Evolutionary conservation across 2,329 filamentous ascomycete species (phyloP).

Genomic region (Penicillium sp.): DNA sequence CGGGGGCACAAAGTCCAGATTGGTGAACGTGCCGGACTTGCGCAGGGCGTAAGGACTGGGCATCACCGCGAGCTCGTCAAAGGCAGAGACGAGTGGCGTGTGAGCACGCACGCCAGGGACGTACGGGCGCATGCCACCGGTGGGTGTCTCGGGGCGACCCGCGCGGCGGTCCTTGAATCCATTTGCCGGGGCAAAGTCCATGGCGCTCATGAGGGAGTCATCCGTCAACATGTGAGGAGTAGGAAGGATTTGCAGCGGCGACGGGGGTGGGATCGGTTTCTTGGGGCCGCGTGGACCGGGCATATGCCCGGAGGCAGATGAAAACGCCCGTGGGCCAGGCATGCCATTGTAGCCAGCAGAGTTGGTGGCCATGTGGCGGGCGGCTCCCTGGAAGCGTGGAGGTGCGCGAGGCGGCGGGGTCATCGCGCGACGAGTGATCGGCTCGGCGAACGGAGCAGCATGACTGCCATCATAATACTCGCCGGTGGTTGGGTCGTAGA

Average conservation of each 20-base stretch:
- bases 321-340: constrained; percentile 60
- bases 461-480: constrained; percentile 33
- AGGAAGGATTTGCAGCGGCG: constrained; percentile 71
- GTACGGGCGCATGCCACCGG: constrained; percentile 65
- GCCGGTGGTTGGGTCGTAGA: constrained; percentile 54
- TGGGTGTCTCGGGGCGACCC: constrained; percentile 64
- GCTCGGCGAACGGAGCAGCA: constrained; percentile 72
- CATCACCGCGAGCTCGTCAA: constrained; percentile 79
- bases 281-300: constrained; percentile 49
- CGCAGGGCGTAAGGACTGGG: constrained; percentile 71
- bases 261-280: constrained; percentile 68
- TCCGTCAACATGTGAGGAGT: constrained; percentile 83
- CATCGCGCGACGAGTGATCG: constrained; percentile 86
- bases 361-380: constrained; percentile 49
- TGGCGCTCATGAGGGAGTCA: constrained; percentile 69
- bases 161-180: constrained; percentile 65
- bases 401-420: constrained; percentile 79
- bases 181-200: constrained; percentile 83
- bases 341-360: constrained; percentile 38
- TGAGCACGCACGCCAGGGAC: constrained; percentile 69
- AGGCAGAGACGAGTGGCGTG: constrained; percentile 77
- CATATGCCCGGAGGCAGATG: constrained; percentile 58
- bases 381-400: constrained; percentile 53
- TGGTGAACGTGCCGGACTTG: constrained; percentile 51
- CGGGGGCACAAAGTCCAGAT: constrained; percentile 52